A percentile compares a stretch with the other conserved stretches of the same genome.
phyloP scores from a whole-genome alignment of 352 stramenopile species.

The Globisporangium heterothallicum region DNA sequence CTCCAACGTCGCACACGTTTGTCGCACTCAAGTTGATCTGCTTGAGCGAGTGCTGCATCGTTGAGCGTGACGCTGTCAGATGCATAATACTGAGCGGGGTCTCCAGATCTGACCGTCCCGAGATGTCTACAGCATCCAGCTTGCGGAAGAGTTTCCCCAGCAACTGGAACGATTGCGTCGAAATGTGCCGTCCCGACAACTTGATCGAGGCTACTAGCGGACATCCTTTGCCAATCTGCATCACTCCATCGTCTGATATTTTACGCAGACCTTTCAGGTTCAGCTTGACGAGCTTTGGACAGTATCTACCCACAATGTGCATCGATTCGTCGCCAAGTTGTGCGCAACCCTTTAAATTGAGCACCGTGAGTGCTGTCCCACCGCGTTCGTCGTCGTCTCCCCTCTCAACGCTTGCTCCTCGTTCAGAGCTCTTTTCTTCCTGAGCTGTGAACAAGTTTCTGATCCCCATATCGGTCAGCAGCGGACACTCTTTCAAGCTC shows the following conservation, averaged over 20 bases:
- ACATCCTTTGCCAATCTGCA: slow-evolving; percentile 45
- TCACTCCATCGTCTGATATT: slow-evolving; percentile 47
- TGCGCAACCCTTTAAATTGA: slow-evolving; percentile 59
- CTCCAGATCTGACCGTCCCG: slow-evolving; percentile 42
- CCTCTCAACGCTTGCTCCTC: not conserved
- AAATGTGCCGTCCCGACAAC: slow-evolving; percentile 49
- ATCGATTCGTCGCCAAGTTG: slow-evolving; percentile 43
- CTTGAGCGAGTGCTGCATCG: slow-evolving; percentile 11
- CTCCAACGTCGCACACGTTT: slow-evolving; percentile 55
- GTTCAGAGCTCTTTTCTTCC: not conserved
- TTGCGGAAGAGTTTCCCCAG: slow-evolving; percentile 51
- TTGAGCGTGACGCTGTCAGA: slow-evolving; percentile 15
- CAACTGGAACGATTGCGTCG: slow-evolving; percentile 35
- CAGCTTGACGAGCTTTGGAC: slow-evolving; percentile 33
- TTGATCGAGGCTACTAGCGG: slow-evolving; percentile 29
- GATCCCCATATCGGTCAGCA: slow-evolving; percentile 43
- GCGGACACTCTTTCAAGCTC: slow-evolving; percentile 38
- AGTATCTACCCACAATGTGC: slow-evolving; percentile 23
- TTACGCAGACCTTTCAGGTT: slow-evolving; percentile 51
- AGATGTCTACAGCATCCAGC: slow-evolving; percentile 37
- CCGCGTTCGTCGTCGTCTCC: slow-evolving; percentile 22
- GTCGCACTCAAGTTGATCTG: slow-evolving; percentile 43
- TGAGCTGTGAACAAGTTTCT: slow-evolving; percentile 38
- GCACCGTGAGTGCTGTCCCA: slow-evolving; percentile 9
- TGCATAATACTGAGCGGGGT: slow-evolving; percentile 35